Evolutionary conservation across 495 filamentous ascomycete species (phyloP), one percentile per base, ranked within the genome.

Genomic region (Hypoxylon lienhwacheense): DNA sequence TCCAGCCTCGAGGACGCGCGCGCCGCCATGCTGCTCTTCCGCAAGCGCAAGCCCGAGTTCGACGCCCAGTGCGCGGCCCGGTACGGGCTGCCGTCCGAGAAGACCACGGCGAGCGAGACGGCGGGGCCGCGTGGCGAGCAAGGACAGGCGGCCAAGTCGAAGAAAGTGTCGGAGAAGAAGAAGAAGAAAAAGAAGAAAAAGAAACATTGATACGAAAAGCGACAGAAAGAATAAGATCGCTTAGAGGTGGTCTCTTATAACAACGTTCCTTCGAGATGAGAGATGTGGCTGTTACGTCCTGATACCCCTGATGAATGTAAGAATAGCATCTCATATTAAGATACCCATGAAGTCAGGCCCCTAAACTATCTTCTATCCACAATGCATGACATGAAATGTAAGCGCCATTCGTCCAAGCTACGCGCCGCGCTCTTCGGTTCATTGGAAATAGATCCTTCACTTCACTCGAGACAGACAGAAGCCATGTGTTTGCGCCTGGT

Each of bases 21-120:
- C 60, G 90, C 87, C 19, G 83, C 89, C 4, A 96, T 98, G 90
- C 73, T 88, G 35, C 70, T 97, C 35, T 97, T 95, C 63, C 75
- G 87, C 53, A 78, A 81, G 39, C 83, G 87, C 55, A 97, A 95
- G 71, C 77, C 81, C 32, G 85, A 78, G 8, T 96, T 97, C 64
- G 93, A 98, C 63, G 68, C 78, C 33, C 87, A 95, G 65, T 81
- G 91, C 67, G 71, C 80, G 55, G 82, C 81, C 53, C 40, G 33
- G 5, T 65, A 55, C 79, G 82, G 55, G 83, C 79, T 73, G 81
- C 82, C 28, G 66, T 73, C 34, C 61, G 66, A 61, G 35, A 61
- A 55, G 55, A 73, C 67, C 46, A 73, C 65, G 19, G 67, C 71
- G 28, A 70, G 60, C 33, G 65, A 66, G 60, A 69, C 68, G 36